Evolutionary conservation across 495 filamentous ascomycete genomes (phyloP), one percentile per base, ranked within the genome.

Genomic region (Astrocystis sublimbata): DNA sequence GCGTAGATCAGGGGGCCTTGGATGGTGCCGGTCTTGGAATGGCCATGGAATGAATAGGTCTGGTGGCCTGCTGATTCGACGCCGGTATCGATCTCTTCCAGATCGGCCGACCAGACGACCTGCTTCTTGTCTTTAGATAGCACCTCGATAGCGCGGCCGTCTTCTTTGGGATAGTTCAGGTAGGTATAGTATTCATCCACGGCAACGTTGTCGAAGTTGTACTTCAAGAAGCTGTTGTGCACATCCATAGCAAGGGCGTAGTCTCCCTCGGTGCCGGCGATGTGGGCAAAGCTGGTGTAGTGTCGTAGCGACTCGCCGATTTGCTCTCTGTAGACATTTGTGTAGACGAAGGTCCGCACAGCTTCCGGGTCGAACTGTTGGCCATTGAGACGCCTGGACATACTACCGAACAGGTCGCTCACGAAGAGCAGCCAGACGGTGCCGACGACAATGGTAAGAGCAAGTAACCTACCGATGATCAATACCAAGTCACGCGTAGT

Each of bases 1-100:
- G 90, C 96, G 70, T 96, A 99, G 2, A 99, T 84, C 54, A 99
- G 73, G n/a, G 89, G 93, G 0, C 96, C 94, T n/a, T 83, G 89
- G 24, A 93, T 92, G 68, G 92, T 91, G 23, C 93, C 94, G 7
- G 90, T 84, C 67, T 88, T 89, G 12, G 92, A 96, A 70, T 94
- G 89, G 0, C 90, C 93, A 71, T 99, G 94, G 65, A 96, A 99
- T 13, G 84, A 85, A 26, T 79, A 78, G 0, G 89, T 91, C 65
- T 91, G 85, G 57, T 81, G 78, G 54, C 83, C 79, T 15, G 80
- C 73, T 23, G 75, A 72, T 61, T 84, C 78, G 6, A 79, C 74
- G 52, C 83, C 83, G 0, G 79, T 77, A 12, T 79, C 72, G 28
- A 86, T 79, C 76, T 97, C 94, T 66, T 98, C 93, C 36, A 98